phyloP scores from a whole-genome alignment of 441 rosid species.

The Omphalea diandra region DNA sequence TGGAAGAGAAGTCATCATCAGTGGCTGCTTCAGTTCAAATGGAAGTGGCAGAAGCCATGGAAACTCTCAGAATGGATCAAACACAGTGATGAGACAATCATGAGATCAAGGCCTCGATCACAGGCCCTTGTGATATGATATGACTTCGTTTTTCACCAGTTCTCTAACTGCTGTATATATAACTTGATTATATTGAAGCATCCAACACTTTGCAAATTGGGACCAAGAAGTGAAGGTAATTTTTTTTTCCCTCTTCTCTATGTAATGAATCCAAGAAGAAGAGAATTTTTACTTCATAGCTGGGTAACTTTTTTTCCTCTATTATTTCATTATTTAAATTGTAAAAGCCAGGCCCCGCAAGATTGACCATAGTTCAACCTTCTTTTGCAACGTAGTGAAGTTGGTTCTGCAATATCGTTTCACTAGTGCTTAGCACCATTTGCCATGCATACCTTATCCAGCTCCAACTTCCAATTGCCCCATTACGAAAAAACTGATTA shows the following conservation, averaged over 20 bases:
- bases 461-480: not conserved
- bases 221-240: slow-evolving; percentile 35
- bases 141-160: slow-evolving; percentile 25
- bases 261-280: too few relatives aligned
- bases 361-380: not conserved
- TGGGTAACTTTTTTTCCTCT: too few relatives aligned
- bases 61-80: slow-evolving; percentile 85
- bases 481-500: not conserved
- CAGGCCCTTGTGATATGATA: slow-evolving; percentile 43
- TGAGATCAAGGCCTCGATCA: slow-evolving; percentile 59
- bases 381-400: not conserved
- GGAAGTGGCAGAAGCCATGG: slow-evolving; percentile 99
- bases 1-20: slow-evolving; percentile 99
- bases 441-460: too few relatives aligned
- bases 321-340: too few relatives aligned
- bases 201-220: slow-evolving; percentile 20
- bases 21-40: slow-evolving; percentile 95
- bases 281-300: not conserved
- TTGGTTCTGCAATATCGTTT: not conserved
- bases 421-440: not conserved
- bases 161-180: slow-evolving; percentile 25
- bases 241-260: too few relatives aligned
- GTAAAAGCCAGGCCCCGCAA: too few relatives aligned
- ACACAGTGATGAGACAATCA: slow-evolving; percentile 80
- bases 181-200: slow-evolving; percentile 22